These are phyloP conservation scores for Flaveria brownii DNA, from an alignment of 129 eudicot species.

Conservation along the genomic window DNA sequence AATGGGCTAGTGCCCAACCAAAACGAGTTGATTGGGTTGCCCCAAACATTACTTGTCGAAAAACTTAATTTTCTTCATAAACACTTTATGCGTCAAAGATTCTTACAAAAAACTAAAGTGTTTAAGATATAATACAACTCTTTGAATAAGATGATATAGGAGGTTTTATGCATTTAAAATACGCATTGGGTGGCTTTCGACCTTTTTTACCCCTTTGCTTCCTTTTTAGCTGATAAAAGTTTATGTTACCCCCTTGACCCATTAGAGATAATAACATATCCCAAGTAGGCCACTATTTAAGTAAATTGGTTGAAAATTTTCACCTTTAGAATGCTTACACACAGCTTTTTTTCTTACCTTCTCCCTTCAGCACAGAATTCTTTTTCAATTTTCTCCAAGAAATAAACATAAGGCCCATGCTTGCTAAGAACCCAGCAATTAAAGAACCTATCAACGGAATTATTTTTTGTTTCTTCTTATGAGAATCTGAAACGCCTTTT, in stretches of 20 bases:
- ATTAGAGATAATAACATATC: background rate
- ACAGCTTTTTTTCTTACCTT: constrained; percentile 29
- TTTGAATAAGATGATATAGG: background rate
- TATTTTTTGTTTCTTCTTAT: constrained; percentile 31
- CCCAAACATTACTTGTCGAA: background rate
- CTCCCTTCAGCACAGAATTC: constrained; percentile 18
- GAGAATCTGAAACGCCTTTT: constrained; percentile 32
- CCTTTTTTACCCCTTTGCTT: background rate
- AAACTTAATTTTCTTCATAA: background rate
- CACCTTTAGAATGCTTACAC: background rate
- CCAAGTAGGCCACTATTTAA: background rate
- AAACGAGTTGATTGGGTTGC: background rate
- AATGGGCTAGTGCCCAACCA: background rate
- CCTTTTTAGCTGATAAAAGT: background rate
- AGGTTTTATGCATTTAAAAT: background rate
- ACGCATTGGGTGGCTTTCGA: background rate
- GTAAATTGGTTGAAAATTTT: background rate
- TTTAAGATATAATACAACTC: background rate
- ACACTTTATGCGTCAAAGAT: background rate
- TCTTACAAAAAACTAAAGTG: background rate
- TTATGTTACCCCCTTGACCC: background rate
- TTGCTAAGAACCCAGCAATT: constrained; percentile 3
- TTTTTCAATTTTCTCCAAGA: constrained; percentile 35
- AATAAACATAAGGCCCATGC: constrained; percentile 24
- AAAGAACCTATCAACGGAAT: constrained; percentile 25